A percentile compares a stretch with the other conserved stretches of the same genome.
These are phyloP conservation scores for Elaeis guineensis DNA, from an alignment of 176 grass and related monocot genomes.

Conservation along the genomic window DNA sequence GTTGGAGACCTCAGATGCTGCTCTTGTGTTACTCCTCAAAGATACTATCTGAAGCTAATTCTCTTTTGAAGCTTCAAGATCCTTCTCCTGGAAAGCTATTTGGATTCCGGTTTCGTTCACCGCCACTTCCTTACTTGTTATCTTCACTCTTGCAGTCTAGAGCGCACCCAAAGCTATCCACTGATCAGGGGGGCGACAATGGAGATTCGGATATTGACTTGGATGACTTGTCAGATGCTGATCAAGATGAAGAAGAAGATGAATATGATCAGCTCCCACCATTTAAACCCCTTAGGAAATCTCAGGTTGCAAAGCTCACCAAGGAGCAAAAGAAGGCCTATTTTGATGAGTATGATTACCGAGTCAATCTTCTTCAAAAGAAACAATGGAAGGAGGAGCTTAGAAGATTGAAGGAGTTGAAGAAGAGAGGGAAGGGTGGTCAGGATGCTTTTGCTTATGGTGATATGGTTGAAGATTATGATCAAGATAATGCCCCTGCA, in stretches of 20 bases:
- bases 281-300: conserved; percentile 83
- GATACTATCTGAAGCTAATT: conserved; percentile 87
- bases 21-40: conserved; percentile 89
- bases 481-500: conserved; percentile 79
- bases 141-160: conserved; percentile 79
- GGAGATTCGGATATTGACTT: conserved; percentile 63
- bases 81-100: conserved; percentile 59
- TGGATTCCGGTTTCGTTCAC: conserved; percentile 54
- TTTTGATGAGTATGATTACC: conserved; percentile 98
- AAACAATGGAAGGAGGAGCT: conserved; percentile 98
- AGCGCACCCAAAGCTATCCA: conserved; percentile 58
- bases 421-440: conserved; percentile 54
- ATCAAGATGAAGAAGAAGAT: conserved; percentile 46
- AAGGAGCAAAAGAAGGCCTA: conserved; percentile 83
- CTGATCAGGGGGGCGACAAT: conserved; percentile 54
- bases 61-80: conserved; percentile 78
- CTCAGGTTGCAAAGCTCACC: conserved; percentile 71
- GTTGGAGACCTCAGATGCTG: conserved; percentile 78
- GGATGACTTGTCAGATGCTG: conserved; percentile 69
- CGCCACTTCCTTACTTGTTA: conserved; percentile 61
- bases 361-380: conserved; percentile 92
- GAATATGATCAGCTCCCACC: conserved; percentile 93
- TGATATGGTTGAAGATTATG: conserved; percentile 38
- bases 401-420: conserved; percentile 83
- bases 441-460: conserved; percentile 46